Conservation (phyloP, 2,329 filamentous ascomycete genomes). For the Penicillium sp. region DNA sequence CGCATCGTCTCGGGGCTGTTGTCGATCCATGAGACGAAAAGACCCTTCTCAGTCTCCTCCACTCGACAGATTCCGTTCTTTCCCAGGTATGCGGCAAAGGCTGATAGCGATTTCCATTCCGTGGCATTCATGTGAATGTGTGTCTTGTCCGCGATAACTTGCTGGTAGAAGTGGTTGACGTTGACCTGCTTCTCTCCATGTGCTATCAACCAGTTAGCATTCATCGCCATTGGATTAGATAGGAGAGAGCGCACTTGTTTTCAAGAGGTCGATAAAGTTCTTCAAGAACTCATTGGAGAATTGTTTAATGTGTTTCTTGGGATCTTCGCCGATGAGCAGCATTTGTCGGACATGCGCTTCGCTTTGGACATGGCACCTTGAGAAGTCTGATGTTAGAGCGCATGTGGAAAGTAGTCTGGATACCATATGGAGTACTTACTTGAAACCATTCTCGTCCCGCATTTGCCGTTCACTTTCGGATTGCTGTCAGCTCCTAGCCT, state of each 20-base stretch:
- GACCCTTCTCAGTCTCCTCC: slow-evolving; percentile 80
- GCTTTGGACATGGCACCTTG: slow-evolving; percentile 70
- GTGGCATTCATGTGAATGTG: slow-evolving; percentile 96
- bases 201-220: slow-evolving; percentile 28
- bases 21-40: slow-evolving; percentile 89
- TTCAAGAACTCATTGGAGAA: slow-evolving; percentile 79
- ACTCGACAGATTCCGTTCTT: slow-evolving; percentile 85
- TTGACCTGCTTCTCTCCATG: slow-evolving; percentile 91
- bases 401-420: not conserved
- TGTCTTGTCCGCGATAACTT: slow-evolving; percentile 83
- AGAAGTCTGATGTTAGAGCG: not conserved
- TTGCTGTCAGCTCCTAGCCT: not conserved
- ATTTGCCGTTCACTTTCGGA: slow-evolving; percentile 60
- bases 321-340: slow-evolving; percentile 81
- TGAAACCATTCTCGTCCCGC: slow-evolving; percentile 73
- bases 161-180: slow-evolving; percentile 92
- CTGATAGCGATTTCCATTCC: slow-evolving; percentile 81
- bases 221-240: not conserved
- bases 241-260: slow-evolving; percentile 53
- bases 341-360: slow-evolving; percentile 91
- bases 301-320: slow-evolving; percentile 78
- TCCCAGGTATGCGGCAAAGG: slow-evolving; percentile 86
- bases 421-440: not conserved
- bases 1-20: slow-evolving; percentile 82
- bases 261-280: slow-evolving; percentile 75